Conservation (phyloP, 106 monocot species). For the Acorus gramineus region DNA sequence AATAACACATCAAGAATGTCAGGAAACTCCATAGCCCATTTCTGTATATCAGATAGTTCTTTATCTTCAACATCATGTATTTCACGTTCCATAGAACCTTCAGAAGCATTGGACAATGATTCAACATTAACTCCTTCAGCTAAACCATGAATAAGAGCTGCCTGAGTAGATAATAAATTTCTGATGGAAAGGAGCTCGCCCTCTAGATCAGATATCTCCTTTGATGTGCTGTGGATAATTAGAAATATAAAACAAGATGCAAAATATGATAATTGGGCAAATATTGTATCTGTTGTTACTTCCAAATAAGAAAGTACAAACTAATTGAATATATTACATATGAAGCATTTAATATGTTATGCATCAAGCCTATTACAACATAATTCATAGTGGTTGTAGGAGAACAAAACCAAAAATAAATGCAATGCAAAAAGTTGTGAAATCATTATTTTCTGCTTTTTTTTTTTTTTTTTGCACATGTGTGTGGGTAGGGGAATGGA, state of each 20-base stretch:
- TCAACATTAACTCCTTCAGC: slow-evolving; percentile 81
- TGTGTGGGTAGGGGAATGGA: too few species aligned
- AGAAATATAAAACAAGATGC: neutral
- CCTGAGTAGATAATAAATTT: slow-evolving; percentile 77
- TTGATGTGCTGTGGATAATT: slow-evolving; percentile 58
- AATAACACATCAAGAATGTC: slow-evolving; percentile 87
- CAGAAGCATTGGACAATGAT: slow-evolving; percentile 46
- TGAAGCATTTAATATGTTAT: too few species aligned
- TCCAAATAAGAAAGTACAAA: too few species aligned
- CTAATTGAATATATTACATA: too few species aligned
- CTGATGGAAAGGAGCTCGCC: slow-evolving; percentile 87
- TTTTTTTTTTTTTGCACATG: too few species aligned
- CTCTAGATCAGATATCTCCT: slow-evolving; percentile 95
- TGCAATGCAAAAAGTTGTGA: too few species aligned
- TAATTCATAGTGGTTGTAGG: too few species aligned
- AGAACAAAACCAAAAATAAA: too few species aligned
- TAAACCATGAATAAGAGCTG: slow-evolving; percentile 77
- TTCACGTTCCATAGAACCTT: slow-evolving; percentile 22
- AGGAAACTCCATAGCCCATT: slow-evolving; percentile 73
- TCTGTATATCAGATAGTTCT: slow-evolving; percentile 75
- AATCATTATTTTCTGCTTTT: too few species aligned
- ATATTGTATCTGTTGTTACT: too few species aligned
- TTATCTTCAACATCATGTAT: slow-evolving; percentile 51
- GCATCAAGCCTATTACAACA: too few species aligned
- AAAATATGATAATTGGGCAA: too few species aligned